Evolutionary conservation across 2,329 filamentous ascomycete genomes (phyloP).

Genomic region (Diaporthe humulicola): DNA sequence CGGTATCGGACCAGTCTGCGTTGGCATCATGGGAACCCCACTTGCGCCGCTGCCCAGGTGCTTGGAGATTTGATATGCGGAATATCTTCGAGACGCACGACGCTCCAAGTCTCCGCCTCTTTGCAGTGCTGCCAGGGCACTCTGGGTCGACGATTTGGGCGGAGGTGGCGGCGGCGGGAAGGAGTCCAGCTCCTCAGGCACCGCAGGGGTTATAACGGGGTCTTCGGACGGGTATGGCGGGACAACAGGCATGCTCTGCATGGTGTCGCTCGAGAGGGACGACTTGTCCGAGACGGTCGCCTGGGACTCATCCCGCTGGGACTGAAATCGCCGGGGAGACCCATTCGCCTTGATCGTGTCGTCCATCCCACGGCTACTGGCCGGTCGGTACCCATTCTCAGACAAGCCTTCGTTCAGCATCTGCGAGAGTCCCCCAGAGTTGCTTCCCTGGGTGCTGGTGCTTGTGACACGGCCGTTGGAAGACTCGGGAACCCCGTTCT

Average conservation of each 20-base stretch:
- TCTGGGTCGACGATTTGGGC: conserved; percentile 86
- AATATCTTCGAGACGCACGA: conserved; percentile 92
- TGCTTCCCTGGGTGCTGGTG: conserved; percentile 70
- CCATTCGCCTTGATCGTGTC: conserved; percentile 48
- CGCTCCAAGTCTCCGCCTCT: conserved; percentile 93
- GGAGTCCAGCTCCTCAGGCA: conserved; percentile 66
- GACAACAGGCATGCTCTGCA: conserved; percentile 82
- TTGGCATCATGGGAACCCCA: conserved; percentile 87
- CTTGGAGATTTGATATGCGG: conserved; percentile 96
- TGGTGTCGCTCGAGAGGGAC: conserved; percentile 78
- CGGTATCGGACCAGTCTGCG: conserved; percentile 85
- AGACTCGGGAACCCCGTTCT: conserved; percentile 50
- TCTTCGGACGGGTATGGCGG: conserved; percentile 78
- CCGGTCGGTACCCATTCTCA: conserved; percentile 60
- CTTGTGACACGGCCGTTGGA: conserved; percentile 65
- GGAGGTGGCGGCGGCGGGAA: conserved; percentile 83
- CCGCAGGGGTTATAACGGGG: conserved; percentile 54
- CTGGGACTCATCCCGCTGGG: conserved; percentile 65
- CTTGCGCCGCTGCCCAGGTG: conserved; percentile 85
- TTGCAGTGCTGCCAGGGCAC: conserved; percentile 91
- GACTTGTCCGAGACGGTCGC: conserved; percentile 72
- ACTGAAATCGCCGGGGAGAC: conserved; percentile 64
- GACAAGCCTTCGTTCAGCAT: conserved; percentile 72
- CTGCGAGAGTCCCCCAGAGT: conserved; percentile 66
- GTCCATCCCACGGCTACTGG: conserved; percentile 50